Evolutionary conservation across 495 filamentous ascomycete genomes (phyloP).

Genomic region (Friedmanniomyces simplex): DNA sequence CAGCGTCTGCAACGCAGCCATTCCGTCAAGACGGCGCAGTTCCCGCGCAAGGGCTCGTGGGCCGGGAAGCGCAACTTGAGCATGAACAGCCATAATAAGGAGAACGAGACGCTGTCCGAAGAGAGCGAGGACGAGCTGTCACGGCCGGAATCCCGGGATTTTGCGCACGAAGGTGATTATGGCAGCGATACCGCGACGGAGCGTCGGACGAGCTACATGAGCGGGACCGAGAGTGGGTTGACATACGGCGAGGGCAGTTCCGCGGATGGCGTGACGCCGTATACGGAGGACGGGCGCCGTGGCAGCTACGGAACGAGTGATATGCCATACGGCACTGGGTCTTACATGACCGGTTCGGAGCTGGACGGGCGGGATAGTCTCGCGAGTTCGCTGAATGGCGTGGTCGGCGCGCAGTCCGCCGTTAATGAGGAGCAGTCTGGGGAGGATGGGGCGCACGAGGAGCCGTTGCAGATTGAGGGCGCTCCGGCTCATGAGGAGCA

Average conservation of each 20-base stretch:
- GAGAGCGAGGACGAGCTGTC: conserved; percentile 27
- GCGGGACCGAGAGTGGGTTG: conserved; percentile 11
- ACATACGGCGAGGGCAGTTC: conserved; percentile 25
- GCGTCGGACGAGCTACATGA: conserved; percentile 27
- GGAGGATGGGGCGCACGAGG: conserved; percentile 5
- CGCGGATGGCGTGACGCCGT: conserved; percentile 29
- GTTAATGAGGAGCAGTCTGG: conserved; percentile 20
- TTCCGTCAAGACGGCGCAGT: conserved; percentile 52
- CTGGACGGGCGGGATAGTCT: conserved; percentile 41
- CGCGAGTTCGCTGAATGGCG: conserved; percentile 22
- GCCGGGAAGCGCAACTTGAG: conserved; percentile 36
- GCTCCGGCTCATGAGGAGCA: background rate
- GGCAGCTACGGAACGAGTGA: conserved; percentile 45
- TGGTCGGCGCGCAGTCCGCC: background rate
- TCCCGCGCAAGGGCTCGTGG: conserved; percentile 66
- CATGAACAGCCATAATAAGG: conserved; percentile 42
- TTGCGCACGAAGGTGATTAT: conserved; percentile 14
- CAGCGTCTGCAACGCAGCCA: conserved; percentile 53
- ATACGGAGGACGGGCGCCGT: conserved; percentile 37
- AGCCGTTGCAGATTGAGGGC: conserved; percentile 7
- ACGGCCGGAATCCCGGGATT: conserved; percentile 24
- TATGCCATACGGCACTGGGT: conserved; percentile 37
- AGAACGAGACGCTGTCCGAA: conserved; percentile 46
- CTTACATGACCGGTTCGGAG: conserved; percentile 27
- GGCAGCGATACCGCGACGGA: conserved; percentile 44